Evolutionary conservation across 2,329 filamentous ascomycete species (phyloP), one percentile per base, ranked within the genome.

Genomic region (Pseudopyricularia javanii): DNA sequence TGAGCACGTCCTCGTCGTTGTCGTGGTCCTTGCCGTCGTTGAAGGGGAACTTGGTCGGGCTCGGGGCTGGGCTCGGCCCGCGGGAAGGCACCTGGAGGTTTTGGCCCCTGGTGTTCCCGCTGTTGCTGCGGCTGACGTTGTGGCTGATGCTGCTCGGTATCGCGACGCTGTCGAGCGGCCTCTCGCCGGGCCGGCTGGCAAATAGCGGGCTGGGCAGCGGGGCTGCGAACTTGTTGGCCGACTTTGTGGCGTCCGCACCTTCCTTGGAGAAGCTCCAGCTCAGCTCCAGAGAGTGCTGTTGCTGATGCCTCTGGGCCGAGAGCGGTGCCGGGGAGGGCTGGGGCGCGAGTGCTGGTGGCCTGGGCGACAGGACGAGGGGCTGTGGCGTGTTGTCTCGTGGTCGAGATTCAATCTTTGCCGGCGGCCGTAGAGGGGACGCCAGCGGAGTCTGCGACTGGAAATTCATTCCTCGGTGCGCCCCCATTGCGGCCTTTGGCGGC

Each of bases 101-200:
- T 9, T 49, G 24, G 45, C 24, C 43, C 32, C 28, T 53, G 45
- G 24, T 53, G 52, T 60, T 62, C 43, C 51, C 54, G 22, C 53
- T 51, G 53, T 59, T 62, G 9, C 14, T 22, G 49, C 56, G 55
- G n/a, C 35, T 50, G 30, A 43, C 14, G n/a, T 28, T 48, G 45
- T 26, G 45, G 37, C 7, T 35, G 33, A 11, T 35, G 33, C 33
- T 20, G 37, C 7, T 11, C 22, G 37, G 8, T 43, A 12, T 20
- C 37, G 37, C 37, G 17, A n/a, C 14, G 14, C n/a, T 20, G 37
- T 20, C 22, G 37, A 43, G 37, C 2, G 37, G 37, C 37, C 37
- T 20, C 7, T 20, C 37, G 14, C 17, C 17, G 37, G 37, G 20
- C 14, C 26, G 32, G 49, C 11, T 40, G 7, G 49, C 32, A 26